Base-by-base conservation (phyloP, 345 rosid genomes). In the Lumnitzera racemosa region DNA sequence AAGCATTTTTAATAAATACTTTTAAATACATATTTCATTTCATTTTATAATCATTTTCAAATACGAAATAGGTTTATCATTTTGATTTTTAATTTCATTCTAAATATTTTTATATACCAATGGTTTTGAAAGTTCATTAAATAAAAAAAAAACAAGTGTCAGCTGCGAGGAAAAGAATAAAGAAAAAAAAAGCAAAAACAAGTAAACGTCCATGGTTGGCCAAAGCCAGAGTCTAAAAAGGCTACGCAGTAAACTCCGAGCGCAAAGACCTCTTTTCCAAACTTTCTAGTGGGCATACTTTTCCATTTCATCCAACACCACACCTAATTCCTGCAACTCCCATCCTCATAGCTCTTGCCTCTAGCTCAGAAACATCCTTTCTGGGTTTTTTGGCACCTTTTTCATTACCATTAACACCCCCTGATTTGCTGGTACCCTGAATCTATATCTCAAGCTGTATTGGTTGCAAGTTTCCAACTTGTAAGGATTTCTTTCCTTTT, bases 161-260 rank as follows among this genome's bases (percentile, higher is more conserved):
- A 1, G 16, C 2, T 3, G 16, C 0, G 24, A 13, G 7, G 15
- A 15, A 25, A 24, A 59, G 23, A 1, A 17, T 57, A 3, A 20
- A 47, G n/a, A 53, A 51, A 66, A 57, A 59, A 59, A 46, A 46
- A 16, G 29, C 24, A 58, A 27, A 13, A 8, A 15, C 58, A 46
- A 59, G 64, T 67, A 60, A 67, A 67, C 64, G 24, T 17, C 31
- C 46, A 27, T 27, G 3, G 31, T 27, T 15, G 51, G 47, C 56
- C n/a, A 13, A 11, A 2, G 31, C 31, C 43, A 57, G 20, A 20
- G 62, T 59, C 70, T 24, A 60, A 47, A 59, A 67, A 47, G 63
- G 64, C 70, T 29, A 25, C 64, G 31, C 31, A 27, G 31, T 27
- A 20, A 20, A 20, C 20, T 20, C 20, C 20, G 1, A 20, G 20